Evolutionary conservation across 768 basidiomycete genomes (phyloP), one percentile per base, ranked within the genome.

Genomic region (Kwoniella sp.): DNA sequence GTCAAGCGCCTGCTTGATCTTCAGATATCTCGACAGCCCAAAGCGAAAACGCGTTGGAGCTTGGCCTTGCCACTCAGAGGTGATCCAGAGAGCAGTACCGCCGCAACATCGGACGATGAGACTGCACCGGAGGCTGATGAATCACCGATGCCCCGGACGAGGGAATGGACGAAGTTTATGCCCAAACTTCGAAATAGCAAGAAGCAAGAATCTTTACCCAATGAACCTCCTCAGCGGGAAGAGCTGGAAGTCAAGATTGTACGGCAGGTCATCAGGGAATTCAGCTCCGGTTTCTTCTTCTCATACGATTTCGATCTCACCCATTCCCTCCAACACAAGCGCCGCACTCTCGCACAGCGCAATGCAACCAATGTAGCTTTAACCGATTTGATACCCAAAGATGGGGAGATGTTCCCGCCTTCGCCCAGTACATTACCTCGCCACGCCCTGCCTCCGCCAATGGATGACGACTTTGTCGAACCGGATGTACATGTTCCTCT

Each of bases 231-330:
- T 21, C 68, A 76, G 53, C 71, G 79, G 25, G 65, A 68, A 48
- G 89, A 93, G 70, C 80, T 96, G 9, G 93, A 96, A 71, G 84
- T 85, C 29, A 92, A 92, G 79, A 88, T 95, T 49, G 81, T 95
- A 12, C 83, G 87, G 24, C 90, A 94, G 78, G 88, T 87, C 58
- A 83, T 91, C 29, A 84, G 85, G 57, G 88, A 91, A 70, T 91
- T 87, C 72, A 83, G 85, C 15, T 90, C 88, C 70, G 92, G 91
- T 12, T 95, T 96, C 90, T 93, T 89, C 79, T 95, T 91, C 76
- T 84, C 91, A 0, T 89, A 91, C 78, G 87, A 85, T 63, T 92
- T 92, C 69, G 93, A 92, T 89, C 78, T 62, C 83, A 72, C 68
- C 25, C 67, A 66, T 25, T 62, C 49, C 2, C 59, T 79, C 24